Evolutionary conservation across 371 early-diverging fungal species (phyloP).

Genomic region (Rhizomucor miehei): DNA sequence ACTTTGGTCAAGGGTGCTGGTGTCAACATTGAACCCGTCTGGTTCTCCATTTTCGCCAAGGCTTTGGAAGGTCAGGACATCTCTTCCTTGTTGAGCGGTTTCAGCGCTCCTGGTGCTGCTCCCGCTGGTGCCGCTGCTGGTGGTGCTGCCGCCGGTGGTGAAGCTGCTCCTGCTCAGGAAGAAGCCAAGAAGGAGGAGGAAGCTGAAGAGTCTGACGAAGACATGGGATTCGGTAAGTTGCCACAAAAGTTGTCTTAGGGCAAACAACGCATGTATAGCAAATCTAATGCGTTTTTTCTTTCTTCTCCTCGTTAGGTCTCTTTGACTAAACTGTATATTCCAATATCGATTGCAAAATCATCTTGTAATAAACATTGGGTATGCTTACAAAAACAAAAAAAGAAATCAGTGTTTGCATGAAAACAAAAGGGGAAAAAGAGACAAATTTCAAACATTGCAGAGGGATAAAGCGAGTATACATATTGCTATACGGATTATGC

Average conservation of each 20-base stretch:
- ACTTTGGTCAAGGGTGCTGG: slow-evolving; percentile 91
- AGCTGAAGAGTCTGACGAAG: slow-evolving; percentile 86
- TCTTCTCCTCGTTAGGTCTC: slow-evolving; percentile 70
- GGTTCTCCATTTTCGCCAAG: slow-evolving; percentile 97
- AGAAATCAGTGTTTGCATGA: no score
- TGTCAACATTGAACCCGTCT: slow-evolving; percentile 93
- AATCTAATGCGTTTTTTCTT: not conserved
- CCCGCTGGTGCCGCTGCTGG: slow-evolving; percentile 57
- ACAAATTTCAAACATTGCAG: no score
- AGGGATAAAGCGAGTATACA: no score
- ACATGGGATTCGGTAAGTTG: slow-evolving; percentile 76
- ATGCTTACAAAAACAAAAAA: no score
- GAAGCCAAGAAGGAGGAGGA: slow-evolving; percentile 70
- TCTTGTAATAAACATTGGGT: no score
- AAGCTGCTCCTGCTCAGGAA: slow-evolving; percentile 54
- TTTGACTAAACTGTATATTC: slow-evolving; percentile 68
- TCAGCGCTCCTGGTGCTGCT: slow-evolving; percentile 64
- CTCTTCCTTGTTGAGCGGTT: slow-evolving; percentile 85
- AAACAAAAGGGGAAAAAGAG: not conserved
- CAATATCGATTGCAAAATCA: no score
- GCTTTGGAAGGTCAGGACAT: slow-evolving; percentile 95
- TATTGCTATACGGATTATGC: not conserved
- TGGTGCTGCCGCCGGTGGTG: slow-evolving; percentile 53
- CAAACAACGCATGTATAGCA: no score
- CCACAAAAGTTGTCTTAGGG: no score